phyloP scores from a whole-genome alignment of 2,329 filamentous ascomycete genomes.

The Arachnomyces sp. region DNA sequence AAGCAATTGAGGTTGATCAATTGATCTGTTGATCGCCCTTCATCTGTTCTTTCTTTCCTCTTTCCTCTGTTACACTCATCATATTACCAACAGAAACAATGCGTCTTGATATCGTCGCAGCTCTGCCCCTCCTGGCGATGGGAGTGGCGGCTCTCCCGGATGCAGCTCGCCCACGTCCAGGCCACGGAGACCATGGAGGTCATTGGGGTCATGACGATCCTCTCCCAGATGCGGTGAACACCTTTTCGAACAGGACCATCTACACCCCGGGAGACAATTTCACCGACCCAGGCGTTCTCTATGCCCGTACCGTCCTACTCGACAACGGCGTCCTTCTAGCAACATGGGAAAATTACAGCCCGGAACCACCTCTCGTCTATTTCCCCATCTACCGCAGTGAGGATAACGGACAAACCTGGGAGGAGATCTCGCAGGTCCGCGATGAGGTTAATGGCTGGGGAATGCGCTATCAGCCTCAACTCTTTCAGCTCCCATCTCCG shows the following conservation, averaged over 20 bases:
- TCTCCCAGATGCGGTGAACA: slow-evolving; percentile 8
- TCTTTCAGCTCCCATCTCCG: slow-evolving; percentile 55
- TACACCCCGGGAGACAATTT: slow-evolving; percentile 40
- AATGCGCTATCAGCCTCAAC: slow-evolving; percentile 60
- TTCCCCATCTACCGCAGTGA: slow-evolving; percentile 46
- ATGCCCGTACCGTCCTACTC: slow-evolving; percentile 43
- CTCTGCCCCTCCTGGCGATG: too few relatives aligned
- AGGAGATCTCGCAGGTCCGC: slow-evolving; percentile 53
- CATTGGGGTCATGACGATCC: too few relatives aligned
- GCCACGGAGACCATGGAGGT: too few relatives aligned
- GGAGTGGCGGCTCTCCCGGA: too few relatives aligned
- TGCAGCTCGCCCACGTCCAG: too few relatives aligned
- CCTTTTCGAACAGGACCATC: slow-evolving; percentile 31
- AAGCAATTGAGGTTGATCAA: too few relatives aligned
- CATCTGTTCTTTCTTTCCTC: too few relatives aligned
- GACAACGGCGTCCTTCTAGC: slow-evolving; percentile 41
- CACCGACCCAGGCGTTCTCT: slow-evolving; percentile 42
- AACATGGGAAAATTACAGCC: slow-evolving; percentile 50
- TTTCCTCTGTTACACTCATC: too few relatives aligned
- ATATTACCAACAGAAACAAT: too few relatives aligned
- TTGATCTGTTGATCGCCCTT: too few relatives aligned
- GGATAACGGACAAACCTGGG: slow-evolving; percentile 56
- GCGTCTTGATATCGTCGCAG: too few relatives aligned
- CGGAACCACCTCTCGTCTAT: slow-evolving; percentile 46
- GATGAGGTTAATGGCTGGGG: slow-evolving; percentile 60